Percentiles rank a stretch among this genome's conserved stretches.
These are phyloP conservation scores for Penicillium corylophilum DNA, from an alignment of 2,329 filamentous ascomycete species.

Conservation along the genomic window DNA sequence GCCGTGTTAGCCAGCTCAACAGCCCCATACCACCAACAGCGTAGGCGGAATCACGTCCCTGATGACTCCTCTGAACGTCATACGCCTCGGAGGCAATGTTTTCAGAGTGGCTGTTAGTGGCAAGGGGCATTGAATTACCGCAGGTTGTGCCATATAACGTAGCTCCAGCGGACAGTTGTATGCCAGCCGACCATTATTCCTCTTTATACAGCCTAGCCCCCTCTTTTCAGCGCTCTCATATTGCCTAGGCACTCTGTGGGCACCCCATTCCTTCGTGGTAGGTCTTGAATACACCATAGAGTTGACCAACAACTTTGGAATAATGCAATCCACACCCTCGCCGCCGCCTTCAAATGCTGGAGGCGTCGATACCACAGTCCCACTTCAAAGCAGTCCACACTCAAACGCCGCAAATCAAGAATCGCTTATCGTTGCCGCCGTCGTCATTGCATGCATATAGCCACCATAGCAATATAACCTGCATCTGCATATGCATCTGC, in stretches of 20 bases:
- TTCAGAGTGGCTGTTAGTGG: background rate
- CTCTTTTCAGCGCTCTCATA: background rate
- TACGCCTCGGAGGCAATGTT: background rate
- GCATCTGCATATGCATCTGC: background rate
- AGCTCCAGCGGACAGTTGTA: background rate
- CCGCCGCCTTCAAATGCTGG: background rate
- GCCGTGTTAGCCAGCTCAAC: background rate
- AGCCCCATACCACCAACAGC: background rate
- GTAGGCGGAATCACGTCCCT: conserved; percentile 20
- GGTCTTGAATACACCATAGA: background rate
- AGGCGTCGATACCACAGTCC: background rate
- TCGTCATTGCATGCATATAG: conserved; percentile 6
- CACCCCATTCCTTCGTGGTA: background rate
- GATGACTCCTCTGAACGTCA: conserved; percentile 24
- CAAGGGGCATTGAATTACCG: background rate
- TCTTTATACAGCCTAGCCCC: background rate
- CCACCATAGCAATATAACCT: background rate
- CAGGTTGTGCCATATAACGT: background rate
- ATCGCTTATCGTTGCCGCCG: background rate
- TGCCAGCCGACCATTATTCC: background rate
- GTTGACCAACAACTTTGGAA: background rate
- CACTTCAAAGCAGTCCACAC: no score
- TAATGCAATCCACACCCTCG: background rate
- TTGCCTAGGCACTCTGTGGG: background rate
- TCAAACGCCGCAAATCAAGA: background rate